Percentiles rank a stretch among this genome's conserved stretches.
These are phyloP conservation scores for Alternaria atra DNA, from an alignment of 2,329 filamentous ascomycete species.

Conservation along the genomic window DNA sequence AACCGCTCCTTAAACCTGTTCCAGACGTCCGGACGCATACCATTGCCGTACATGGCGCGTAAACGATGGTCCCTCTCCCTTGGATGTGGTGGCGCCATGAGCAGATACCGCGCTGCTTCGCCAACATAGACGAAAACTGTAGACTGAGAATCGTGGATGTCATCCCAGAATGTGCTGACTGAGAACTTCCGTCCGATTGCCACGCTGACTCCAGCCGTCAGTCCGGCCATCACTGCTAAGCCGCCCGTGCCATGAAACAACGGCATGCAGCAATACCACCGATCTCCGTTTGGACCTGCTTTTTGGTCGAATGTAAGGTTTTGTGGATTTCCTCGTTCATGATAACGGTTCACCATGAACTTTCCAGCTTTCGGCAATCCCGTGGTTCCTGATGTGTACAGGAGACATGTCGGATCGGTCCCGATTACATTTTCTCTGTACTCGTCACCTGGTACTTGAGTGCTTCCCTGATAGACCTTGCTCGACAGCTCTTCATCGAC, in stretches of 20 bases:
- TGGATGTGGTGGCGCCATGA: constrained; percentile 70
- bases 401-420: constrained; percentile 66
- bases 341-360: constrained; percentile 39
- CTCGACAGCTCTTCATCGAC: constrained; percentile 30
- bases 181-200: constrained; percentile 73
- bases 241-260: constrained; percentile 78
- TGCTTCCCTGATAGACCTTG: constrained; percentile 27
- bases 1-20: constrained; percentile 69
- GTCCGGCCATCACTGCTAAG: constrained; percentile 63
- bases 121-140: constrained; percentile 80
- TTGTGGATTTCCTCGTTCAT: constrained; percentile 47
- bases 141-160: constrained; percentile 71
- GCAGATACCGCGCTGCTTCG: constrained; percentile 76
- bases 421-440: constrained; percentile 62
- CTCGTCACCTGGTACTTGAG: constrained; percentile 60
- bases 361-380: constrained; percentile 69
- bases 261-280: constrained; percentile 80
- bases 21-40: constrained; percentile 74
- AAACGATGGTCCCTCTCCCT: constrained; percentile 67
- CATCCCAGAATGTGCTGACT: constrained; percentile 73
- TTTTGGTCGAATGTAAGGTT: constrained; percentile 45
- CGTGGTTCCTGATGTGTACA: constrained; percentile 80
- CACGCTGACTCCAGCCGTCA: constrained; percentile 56
- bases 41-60: constrained; percentile 70
- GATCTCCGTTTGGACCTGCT: constrained; percentile 57